Evolutionary conservation across 1,284 basidiomycete genomes (phyloP).

Genomic region (Rhodotorula sp.): DNA sequence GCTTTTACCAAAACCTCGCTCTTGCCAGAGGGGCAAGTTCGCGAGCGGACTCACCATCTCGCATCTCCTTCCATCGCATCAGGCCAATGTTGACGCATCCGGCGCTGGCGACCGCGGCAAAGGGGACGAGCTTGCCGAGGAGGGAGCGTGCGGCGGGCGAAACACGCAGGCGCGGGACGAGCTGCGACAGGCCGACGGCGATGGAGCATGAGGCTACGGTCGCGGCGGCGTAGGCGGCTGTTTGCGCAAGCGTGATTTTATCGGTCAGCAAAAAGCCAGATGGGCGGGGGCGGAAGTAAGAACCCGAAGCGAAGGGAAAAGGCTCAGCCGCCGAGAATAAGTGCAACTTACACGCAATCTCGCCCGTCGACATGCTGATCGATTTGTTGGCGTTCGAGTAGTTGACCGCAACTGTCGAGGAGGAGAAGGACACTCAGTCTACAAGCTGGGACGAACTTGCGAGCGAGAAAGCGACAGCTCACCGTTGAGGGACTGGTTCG

Average conservation of each 20-base stretch:
- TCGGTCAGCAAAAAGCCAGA: not conserved
- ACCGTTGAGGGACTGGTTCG: slow-evolving; percentile 56
- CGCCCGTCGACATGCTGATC: slow-evolving; percentile 40
- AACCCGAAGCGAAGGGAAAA: too few relatives aligned
- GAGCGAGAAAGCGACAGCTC: not conserved
- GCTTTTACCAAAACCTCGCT: too few relatives aligned
- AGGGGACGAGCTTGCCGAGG: slow-evolving; percentile 54
- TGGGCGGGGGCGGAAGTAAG: too few relatives aligned
- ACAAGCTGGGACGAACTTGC: not conserved
- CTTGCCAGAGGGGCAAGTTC: too few relatives aligned
- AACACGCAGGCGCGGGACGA: slow-evolving; percentile 52
- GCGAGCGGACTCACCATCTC: slow-evolving; percentile 44
- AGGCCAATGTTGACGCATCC: slow-evolving; percentile 56
- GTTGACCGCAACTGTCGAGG: slow-evolving; percentile 42
- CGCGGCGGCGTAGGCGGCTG: slow-evolving; percentile 54
- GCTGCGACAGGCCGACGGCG: slow-evolving; percentile 54
- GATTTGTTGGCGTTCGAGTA: slow-evolving; percentile 45
- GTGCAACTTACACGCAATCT: slow-evolving; percentile 34
- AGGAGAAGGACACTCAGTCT: too few relatives aligned
- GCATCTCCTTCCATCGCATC: slow-evolving; percentile 60
- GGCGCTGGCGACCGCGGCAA: slow-evolving; percentile 55
- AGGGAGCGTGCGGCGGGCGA: slow-evolving; percentile 47
- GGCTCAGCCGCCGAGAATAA: not conserved
- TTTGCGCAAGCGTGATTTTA: too few relatives aligned
- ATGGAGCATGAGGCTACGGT: slow-evolving; percentile 55